Evolutionary conservation across 148 eudicot species (phyloP).

Genomic region (Oxyria digyna): DNA sequence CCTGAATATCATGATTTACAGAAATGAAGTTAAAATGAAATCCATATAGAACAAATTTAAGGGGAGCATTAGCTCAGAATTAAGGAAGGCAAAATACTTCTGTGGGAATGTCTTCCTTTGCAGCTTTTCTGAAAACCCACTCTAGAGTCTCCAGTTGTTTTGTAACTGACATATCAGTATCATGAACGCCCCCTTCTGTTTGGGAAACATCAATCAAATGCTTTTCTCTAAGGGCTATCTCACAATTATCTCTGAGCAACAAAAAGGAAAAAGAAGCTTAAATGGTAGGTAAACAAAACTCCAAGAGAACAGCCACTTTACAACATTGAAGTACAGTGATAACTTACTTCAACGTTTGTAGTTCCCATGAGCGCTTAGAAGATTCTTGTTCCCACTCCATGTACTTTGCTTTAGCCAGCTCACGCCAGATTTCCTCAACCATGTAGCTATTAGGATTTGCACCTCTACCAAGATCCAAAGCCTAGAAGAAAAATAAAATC

Average conservation of each 20-base stretch:
- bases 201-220: conserved; percentile 29
- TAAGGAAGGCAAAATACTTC: conserved; percentile 32
- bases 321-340: not conserved
- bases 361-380: conserved; percentile 54
- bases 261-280: not conserved
- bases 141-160: conserved; percentile 48
- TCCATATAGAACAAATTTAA: not conserved
- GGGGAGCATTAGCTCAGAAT: not conserved
- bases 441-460: conserved; percentile 53
- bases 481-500: conserved; percentile 19
- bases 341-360: conserved; percentile 64
- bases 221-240: conserved; percentile 63
- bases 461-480: conserved; percentile 87
- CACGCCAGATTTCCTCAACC: conserved; percentile 91
- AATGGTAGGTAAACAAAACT: not conserved
- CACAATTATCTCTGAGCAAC: conserved; percentile 56
- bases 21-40: not conserved
- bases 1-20: conserved; percentile 24
- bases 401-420: conserved; percentile 82
- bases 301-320: not conserved
- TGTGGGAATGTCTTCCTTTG: conserved; percentile 60
- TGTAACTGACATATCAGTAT: conserved; percentile 17
- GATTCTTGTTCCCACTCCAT: conserved; percentile 74
- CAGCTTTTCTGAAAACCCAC: conserved; percentile 55
- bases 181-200: conserved; percentile 39